These are phyloP conservation scores for Rachicladosporium sp. DNA, from an alignment of 2,329 filamentous ascomycete genomes.

Conservation along the genomic window DNA sequence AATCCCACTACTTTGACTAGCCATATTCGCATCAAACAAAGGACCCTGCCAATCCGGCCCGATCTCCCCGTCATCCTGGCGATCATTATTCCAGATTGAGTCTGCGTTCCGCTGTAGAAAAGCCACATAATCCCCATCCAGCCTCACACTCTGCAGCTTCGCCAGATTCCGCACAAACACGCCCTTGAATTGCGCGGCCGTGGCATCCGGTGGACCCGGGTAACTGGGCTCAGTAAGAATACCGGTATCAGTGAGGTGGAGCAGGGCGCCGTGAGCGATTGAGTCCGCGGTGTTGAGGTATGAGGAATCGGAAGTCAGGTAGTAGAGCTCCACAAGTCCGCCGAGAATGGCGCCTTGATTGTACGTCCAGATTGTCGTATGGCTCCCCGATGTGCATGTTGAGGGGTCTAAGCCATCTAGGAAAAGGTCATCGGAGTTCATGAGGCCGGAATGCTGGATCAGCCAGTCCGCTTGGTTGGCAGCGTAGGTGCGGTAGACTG, in stretches of 20 bases:
- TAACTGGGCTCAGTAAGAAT: constrained; percentile 25
- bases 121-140: constrained; percentile 35
- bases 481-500: constrained; percentile 34
- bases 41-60: constrained; percentile 55
- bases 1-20: constrained; percentile 52
- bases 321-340: constrained; percentile 41
- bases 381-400: constrained; percentile 28
- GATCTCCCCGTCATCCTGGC: constrained; percentile 34
- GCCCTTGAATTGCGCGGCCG: constrained; percentile 56
- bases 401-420: constrained; percentile 33
- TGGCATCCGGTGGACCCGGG: constrained; percentile 19
- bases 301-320: constrained; percentile 22
- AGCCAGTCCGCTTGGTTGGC: constrained; percentile 40
- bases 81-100: constrained; percentile 49
- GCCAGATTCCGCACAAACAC: constrained; percentile 55
- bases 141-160: constrained; percentile 40
- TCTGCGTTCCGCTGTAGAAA: constrained; percentile 51
- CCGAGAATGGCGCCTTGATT: constrained; percentile 52
- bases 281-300: constrained; percentile 22
- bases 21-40: constrained; percentile 37
- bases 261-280: constrained; percentile 28
- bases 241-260: constrained; percentile 23
- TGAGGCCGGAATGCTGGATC: constrained; percentile 29
- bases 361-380: constrained; percentile 35
- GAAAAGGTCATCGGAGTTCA: constrained; percentile 36